Conservation (phyloP, 2,329 filamentous ascomycete species). For the Fusarium vanettenii region DNA sequence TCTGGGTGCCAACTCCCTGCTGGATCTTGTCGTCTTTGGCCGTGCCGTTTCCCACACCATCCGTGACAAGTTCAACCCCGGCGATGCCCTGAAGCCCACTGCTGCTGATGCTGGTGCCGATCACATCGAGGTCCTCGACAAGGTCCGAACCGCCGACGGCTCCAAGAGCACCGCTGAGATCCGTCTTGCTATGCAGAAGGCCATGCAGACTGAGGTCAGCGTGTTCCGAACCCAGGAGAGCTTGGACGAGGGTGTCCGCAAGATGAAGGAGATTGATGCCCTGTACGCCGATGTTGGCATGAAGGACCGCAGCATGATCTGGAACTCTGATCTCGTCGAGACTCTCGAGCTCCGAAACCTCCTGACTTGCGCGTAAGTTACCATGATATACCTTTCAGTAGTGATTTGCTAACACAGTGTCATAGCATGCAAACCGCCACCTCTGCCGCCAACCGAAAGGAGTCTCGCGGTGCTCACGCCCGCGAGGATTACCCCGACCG, state of each 20-base stretch:
- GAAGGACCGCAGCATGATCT: slow-evolving; percentile 99
- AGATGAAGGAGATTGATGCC: slow-evolving; percentile 86
- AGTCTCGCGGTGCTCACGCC: slow-evolving; percentile 96
- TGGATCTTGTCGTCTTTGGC: slow-evolving; percentile 97
- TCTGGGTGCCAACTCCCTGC: slow-evolving; percentile 96
- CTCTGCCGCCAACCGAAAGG: slow-evolving; percentile 92
- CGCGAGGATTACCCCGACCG: slow-evolving; percentile 96
- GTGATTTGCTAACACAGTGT: slow-evolving; percentile 18
- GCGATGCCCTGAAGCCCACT: slow-evolving; percentile 81
- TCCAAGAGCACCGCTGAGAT: slow-evolving; percentile 90
- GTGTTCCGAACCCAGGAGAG: slow-evolving; percentile 96
- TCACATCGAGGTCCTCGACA: slow-evolving; percentile 86
- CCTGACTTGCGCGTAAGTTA: slow-evolving; percentile 91
- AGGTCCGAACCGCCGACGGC: slow-evolving; percentile 84
- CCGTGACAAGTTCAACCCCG: slow-evolving; percentile 91
- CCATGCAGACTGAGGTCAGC: slow-evolving; percentile 96
- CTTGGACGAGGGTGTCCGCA: slow-evolving; percentile 91
- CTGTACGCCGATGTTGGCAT: slow-evolving; percentile 87
- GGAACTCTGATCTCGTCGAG: slow-evolving; percentile 98
- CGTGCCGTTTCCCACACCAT: slow-evolving; percentile 98
- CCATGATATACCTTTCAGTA: neutral
- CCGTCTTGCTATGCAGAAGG: slow-evolving; percentile 94
- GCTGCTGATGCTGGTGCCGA: slow-evolving; percentile 88
- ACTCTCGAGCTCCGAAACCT: slow-evolving; percentile 95
- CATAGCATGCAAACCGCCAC: slow-evolving; percentile 87